phyloP scores from a whole-genome alignment of 208 protist genomes.

The Acanthamoeba sp. region DNA sequence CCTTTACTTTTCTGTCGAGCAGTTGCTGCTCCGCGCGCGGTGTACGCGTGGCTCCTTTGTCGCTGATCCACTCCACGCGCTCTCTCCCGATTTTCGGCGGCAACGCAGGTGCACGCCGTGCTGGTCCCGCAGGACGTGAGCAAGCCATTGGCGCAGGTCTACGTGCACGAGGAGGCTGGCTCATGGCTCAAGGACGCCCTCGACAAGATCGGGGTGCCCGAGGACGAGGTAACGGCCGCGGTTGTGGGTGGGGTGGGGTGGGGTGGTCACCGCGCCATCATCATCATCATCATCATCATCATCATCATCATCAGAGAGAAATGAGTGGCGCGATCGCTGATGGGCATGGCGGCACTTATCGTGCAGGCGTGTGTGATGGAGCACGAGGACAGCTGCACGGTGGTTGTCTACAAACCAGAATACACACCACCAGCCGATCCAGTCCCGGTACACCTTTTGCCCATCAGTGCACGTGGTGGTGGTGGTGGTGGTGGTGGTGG shows the following conservation, averaged over 20 bases:
- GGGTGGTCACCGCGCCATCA: neutral
- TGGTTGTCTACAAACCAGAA: constrained; percentile 56
- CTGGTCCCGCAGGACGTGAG: neutral
- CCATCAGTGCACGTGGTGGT: no score
- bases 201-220: neutral
- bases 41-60: no score
- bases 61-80: no score
- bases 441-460: no score
- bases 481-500: no score
- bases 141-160: constrained; percentile 17
- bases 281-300: neutral
- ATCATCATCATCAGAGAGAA: neutral
- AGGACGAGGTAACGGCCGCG: constrained; percentile 12
- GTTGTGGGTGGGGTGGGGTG: neutral
- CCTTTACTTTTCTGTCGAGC: neutral
- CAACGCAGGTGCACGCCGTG: constrained; percentile 36
- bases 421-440: neutral
- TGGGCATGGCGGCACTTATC: no score
- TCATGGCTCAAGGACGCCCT: constrained; percentile 43
- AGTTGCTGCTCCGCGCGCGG: neutral
- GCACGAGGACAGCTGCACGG: constrained; percentile 51
- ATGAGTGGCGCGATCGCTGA: no score
- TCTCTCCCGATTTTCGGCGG: no score
- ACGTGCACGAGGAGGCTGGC: neutral
- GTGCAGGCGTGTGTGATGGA: constrained; percentile 10